phyloP scores from a whole-genome alignment of 2,329 filamentous ascomycete genomes.

The Botrytis squamosa region DNA sequence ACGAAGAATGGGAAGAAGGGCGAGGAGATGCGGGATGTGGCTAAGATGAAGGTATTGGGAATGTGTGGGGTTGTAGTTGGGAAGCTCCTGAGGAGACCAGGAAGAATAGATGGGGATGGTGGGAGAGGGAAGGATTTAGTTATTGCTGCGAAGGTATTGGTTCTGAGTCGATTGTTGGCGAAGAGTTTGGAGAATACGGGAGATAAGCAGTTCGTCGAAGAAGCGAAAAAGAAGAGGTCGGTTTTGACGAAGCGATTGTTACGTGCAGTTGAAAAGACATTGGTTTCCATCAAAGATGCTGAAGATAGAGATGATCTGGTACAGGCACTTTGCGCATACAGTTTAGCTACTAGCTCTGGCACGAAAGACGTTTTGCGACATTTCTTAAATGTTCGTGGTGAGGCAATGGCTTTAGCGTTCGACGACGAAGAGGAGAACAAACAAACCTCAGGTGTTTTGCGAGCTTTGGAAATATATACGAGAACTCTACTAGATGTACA shows the following conservation, averaged over 20 bases:
- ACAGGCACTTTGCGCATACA: slow-evolving; percentile 77
- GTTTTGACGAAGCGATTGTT: slow-evolving; percentile 63
- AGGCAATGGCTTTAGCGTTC: slow-evolving; percentile 64
- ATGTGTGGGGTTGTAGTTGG: slow-evolving; percentile 51
- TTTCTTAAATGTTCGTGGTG: slow-evolving; percentile 71
- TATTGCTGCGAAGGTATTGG: slow-evolving; percentile 67
- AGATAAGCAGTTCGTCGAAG: slow-evolving; percentile 49
- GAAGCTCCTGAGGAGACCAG: slow-evolving; percentile 46
- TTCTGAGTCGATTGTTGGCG: slow-evolving; percentile 71
- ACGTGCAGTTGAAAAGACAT: slow-evolving; percentile 65
- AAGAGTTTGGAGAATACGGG: slow-evolving; percentile 64
- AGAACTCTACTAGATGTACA: slow-evolving; percentile 77
- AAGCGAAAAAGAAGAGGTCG: slow-evolving; percentile 62
- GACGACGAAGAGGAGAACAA: slow-evolving; percentile 48
- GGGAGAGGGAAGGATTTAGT: slow-evolving; percentile 46
- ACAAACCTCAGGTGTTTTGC: slow-evolving; percentile 50
- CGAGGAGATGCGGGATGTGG: slow-evolving; percentile 37
- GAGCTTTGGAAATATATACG: slow-evolving; percentile 70
- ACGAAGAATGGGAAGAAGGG: slow-evolving; percentile 35
- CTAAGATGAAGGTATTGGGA: slow-evolving; percentile 51
- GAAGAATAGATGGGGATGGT: slow-evolving; percentile 32
- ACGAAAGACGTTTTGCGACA: slow-evolving; percentile 75
- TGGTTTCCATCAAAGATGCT: slow-evolving; percentile 57
- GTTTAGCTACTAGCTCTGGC: slow-evolving; percentile 75
- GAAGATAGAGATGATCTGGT: slow-evolving; percentile 55